A percentile compares a stretch with the other conserved stretches of the same genome.
Evolutionary conservation across 495 filamentous ascomycete genomes (phyloP).

Genomic region (Trichoderma reesei): DNA sequence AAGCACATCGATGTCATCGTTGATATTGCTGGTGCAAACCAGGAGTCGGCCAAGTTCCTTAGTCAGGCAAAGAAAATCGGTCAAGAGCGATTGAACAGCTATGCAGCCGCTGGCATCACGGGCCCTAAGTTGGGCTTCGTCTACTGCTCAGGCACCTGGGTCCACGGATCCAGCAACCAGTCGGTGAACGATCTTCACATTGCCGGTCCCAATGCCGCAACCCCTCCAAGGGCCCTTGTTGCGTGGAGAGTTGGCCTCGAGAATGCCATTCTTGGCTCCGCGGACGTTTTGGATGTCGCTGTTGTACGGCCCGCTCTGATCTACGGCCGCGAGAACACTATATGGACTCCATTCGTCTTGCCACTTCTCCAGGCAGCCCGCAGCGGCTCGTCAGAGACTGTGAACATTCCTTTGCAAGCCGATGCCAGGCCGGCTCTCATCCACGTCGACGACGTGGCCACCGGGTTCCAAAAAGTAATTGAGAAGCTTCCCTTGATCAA

Average conservation of each 20-base stretch:
- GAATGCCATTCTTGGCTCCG: neutral
- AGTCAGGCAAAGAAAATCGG: neutral
- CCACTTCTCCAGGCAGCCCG: neutral
- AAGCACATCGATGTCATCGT: neutral
- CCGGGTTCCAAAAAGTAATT: neutral
- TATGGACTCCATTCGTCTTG: neutral
- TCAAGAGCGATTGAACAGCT: neutral
- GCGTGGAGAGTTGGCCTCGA: neutral
- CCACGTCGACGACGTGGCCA: neutral
- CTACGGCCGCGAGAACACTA: neutral
- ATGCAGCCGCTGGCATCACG: neutral
- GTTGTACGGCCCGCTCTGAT: neutral
- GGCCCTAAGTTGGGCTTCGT: neutral
- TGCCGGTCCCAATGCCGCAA: neutral
- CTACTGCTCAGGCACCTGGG: neutral
- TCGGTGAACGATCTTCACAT: neutral
- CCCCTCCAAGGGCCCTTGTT: neutral
- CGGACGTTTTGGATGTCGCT: neutral
- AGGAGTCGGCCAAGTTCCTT: neutral
- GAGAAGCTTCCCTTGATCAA: neutral
- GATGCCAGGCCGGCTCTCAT: neutral
- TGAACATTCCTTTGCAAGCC: neutral
- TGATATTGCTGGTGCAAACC: neutral
- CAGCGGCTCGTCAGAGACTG: neutral
- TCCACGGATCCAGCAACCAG: neutral